Evolutionary conservation across 2,329 filamentous ascomycete genomes (phyloP), one percentile per base, ranked within the genome.

Genomic region (Teratosphaeria gauchensis): DNA sequence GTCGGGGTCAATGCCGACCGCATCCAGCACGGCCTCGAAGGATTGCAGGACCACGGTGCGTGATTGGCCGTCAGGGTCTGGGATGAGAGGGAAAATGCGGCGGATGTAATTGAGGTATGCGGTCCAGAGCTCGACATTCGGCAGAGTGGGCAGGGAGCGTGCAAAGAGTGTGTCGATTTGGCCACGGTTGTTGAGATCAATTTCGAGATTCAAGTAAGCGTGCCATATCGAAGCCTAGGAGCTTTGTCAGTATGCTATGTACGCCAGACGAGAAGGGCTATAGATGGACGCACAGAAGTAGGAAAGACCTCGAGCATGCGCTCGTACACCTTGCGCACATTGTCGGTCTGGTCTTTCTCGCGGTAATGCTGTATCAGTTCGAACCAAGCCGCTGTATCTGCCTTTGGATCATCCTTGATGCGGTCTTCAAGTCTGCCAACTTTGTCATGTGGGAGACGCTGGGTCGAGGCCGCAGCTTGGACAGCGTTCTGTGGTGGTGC

Each of bases 51-150:
- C 87, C 7, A 87, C 88, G 63, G 84, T 82, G 61, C 94, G 88
- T 54, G 90, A 89, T 64, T 85, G 80, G 21, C 90, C 90, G 42
- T 82, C 84, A 1, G 86, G 79, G 70, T 97, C 94, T 68, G 88
- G 85, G 51, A 81, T 90, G 60, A 97, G 78, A 64, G 95, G 92
- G 73, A 96, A 94, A 63, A 90, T 84, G 54, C 94, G 88, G 56
- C 94, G 90, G 62, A 97, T 89, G 72, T 97, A 96, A 74, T 96
- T 91, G 62, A 99, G 84, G 72, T 99, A 99, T 33, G 91, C 83
- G 6, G 88, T 90, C 90, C 92, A 99, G 21, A 99, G 82, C 62
- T 88, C 84, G 46, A 97, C 87, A 71, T 92, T 89, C 11, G 89
- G 87, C 21, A 94, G 86, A 8, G 83, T 83, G 65, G 90, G 81